Conservation (phyloP, 2,329 filamentous ascomycete species). For the Colletotrichum cuscutae region DNA sequence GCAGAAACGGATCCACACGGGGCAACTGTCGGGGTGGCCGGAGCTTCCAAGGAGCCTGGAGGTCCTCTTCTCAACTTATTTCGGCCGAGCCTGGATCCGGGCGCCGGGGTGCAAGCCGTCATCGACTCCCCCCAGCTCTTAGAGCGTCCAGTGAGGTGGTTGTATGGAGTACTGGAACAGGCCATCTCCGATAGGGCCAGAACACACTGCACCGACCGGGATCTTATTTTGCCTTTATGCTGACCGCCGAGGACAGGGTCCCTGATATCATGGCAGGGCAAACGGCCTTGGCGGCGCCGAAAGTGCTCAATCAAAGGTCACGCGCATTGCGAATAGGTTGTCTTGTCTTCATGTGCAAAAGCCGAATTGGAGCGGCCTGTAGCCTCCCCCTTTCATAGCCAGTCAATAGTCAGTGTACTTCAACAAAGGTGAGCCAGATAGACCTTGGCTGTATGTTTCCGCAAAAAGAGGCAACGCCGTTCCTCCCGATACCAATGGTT, state of each 20-base stretch:
- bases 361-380: conserved; percentile 2
- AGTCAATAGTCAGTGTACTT: conserved; percentile 34
- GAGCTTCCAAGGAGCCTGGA: neutral
- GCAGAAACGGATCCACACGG: neutral
- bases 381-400: conserved; percentile 17
- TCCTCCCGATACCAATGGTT: conserved; percentile 24
- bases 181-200: neutral
- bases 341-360: conserved; percentile 21
- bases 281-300: neutral
- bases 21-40: neutral
- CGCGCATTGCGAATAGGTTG: conserved; percentile 2
- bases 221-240: neutral
- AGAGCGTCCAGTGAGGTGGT: neutral
- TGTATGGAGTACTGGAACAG: no score
- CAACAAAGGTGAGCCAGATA: conserved; percentile 28
- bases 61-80: neutral
- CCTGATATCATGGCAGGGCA: conserved; percentile 3
- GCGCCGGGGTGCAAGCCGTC: neutral
- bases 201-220: neutral
- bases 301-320: conserved; percentile 13
- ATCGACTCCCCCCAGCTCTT: neutral
- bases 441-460: conserved; percentile 25
- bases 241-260: neutral
- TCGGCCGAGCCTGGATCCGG: neutral
- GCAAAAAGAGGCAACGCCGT: conserved; percentile 35